A percentile compares a stretch with the other conserved stretches of the same genome.
phyloP scores from a whole-genome alignment of 2,329 filamentous ascomycete genomes.

The Penicillium aurantiogriseum region DNA sequence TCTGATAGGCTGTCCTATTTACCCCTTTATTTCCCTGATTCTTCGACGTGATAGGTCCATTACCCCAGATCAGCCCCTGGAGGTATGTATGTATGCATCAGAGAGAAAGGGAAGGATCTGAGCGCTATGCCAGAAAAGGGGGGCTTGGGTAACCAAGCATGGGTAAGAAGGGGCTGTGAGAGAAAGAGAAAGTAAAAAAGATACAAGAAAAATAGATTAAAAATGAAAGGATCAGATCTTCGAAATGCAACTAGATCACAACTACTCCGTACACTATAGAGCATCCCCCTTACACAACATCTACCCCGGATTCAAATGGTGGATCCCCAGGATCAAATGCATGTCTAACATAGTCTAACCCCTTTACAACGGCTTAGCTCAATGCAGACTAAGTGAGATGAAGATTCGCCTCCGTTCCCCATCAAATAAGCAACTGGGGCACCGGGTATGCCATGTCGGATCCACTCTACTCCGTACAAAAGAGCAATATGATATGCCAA shows the following conservation, averaged over 20 bases:
- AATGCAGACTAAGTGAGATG: background rate
- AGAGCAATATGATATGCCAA: background rate
- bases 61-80: background rate
- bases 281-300: slow-evolving; percentile 1
- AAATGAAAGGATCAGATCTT: background rate
- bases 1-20: background rate
- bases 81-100: background rate
- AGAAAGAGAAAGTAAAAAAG: background rate
- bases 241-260: background rate
- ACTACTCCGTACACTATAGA: background rate
- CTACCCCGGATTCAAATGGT: slow-evolving; percentile 14
- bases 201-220: background rate
- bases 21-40: background rate
- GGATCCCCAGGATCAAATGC: background rate
- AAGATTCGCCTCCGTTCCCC: slow-evolving; percentile 7
- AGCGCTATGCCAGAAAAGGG: background rate
- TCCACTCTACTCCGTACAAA: slow-evolving; percentile 6
- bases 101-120: background rate
- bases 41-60: background rate
- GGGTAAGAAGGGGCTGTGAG: background rate
- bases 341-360: background rate
- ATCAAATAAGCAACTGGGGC: slow-evolving; percentile 14
- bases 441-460: background rate
- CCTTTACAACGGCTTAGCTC: too few relatives aligned
- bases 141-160: background rate